phyloP scores from a whole-genome alignment of 306 rosid species.

The Dalbergia oliveri region DNA sequence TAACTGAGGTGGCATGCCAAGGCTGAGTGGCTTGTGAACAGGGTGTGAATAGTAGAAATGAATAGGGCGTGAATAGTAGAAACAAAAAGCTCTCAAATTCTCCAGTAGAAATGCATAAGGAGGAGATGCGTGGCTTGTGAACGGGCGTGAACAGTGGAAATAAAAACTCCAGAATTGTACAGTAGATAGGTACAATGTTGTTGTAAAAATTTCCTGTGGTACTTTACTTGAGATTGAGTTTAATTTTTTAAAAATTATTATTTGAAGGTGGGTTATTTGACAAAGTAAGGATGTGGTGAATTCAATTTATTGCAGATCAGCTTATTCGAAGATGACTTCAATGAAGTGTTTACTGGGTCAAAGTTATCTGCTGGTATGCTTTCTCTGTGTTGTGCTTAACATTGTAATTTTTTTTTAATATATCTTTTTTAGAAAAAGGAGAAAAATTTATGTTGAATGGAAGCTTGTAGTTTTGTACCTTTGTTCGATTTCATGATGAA shows the following conservation, averaged over 20 bases:
- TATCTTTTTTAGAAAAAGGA: neutral
- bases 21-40: no score
- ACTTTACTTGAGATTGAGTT: neutral
- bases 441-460: neutral
- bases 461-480: neutral
- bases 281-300: constrained; percentile 22
- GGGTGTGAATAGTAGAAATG: no score
- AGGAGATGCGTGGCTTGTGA: no score
- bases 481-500: constrained; percentile 20
- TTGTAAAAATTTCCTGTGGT: neutral
- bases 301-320: constrained; percentile 63
- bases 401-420: neutral
- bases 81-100: no score
- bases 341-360: constrained; percentile 71
- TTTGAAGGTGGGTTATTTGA: neutral
- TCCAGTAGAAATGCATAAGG: no score
- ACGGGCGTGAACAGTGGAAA: no score
- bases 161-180: no score
- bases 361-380: constrained; percentile 89
- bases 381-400: constrained; percentile 37
- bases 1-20: no score
- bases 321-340: constrained; percentile 74
- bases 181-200: no score
- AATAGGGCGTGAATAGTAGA: no score
- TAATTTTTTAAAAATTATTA: neutral